Percentiles rank a stretch among this genome's conserved stretches.
Evolutionary conservation across 345 rosid species (phyloP).

Genomic region (Corchorus olitorius): DNA sequence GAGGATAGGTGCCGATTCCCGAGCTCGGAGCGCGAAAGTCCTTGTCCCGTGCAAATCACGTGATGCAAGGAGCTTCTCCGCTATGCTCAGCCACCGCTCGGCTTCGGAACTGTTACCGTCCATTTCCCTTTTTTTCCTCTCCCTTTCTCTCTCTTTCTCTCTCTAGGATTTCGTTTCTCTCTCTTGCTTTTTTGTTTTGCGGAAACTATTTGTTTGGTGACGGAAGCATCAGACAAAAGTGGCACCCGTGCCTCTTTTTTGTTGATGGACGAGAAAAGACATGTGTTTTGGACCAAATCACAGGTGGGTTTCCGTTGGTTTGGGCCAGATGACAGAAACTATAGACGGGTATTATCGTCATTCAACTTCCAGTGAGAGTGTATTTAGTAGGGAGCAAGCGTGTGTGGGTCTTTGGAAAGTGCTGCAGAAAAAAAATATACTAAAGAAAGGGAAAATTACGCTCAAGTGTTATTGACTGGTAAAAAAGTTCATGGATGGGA

Average conservation of each 20-base stretch:
- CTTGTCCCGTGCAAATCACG: constrained; percentile 79
- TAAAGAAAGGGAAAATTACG: neutral
- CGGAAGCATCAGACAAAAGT: neutral
- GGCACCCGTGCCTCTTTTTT: neutral
- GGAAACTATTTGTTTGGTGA: neutral
- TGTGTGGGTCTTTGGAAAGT: too few species aligned
- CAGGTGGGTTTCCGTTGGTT: neutral
- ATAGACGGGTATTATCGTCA: constrained; percentile 2
- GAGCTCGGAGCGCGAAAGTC: constrained; percentile 80
- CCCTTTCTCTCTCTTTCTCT: constrained; percentile 7
- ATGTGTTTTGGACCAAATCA: neutral
- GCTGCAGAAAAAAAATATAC: neutral
- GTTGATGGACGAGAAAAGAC: neutral
- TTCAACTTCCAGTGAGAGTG: neutral
- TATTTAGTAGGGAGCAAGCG: neutral
- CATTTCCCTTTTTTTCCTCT: constrained; percentile 18
- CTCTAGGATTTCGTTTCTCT: constrained; percentile 6
- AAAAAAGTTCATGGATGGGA: too few species aligned
- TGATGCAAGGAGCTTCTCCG: constrained; percentile 79
- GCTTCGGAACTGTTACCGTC: constrained; percentile 63
- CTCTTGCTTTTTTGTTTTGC: neutral
- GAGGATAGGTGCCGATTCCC: constrained; percentile 71
- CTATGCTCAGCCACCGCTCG: constrained; percentile 78
- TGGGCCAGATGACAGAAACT: neutral
- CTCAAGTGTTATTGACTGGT: too few species aligned